Evolutionary conservation across 129 eudicot species (phyloP).

Genomic region (Centella asiatica): DNA sequence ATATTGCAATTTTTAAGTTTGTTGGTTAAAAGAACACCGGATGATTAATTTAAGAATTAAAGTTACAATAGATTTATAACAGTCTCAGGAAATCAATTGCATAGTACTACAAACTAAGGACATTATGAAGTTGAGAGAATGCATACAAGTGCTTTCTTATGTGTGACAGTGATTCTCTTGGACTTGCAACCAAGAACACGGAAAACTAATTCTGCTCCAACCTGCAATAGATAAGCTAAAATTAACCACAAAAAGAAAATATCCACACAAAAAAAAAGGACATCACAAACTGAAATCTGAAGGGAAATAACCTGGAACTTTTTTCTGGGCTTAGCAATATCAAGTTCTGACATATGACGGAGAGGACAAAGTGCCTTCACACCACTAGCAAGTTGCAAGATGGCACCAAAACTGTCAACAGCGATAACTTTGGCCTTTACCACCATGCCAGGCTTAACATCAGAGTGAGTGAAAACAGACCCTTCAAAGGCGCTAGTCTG

Average conservation of each 20-base stretch:
- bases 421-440: conserved; percentile 77
- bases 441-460: conserved; percentile 96
- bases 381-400: conserved; percentile 80
- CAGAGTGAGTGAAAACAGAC: conserved; percentile 87
- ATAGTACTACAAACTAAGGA: neutral
- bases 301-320: conserved; percentile 61
- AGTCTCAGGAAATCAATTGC: neutral
- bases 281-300: neutral
- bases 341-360: conserved; percentile 94
- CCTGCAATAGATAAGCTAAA: conserved; percentile 36
- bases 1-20: no score
- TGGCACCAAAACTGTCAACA: conserved; percentile 79
- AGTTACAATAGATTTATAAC: no score
- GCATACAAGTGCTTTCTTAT: conserved; percentile 93
- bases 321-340: conserved; percentile 82
- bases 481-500: conserved; percentile 97
- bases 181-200: conserved; percentile 99
- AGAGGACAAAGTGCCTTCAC: conserved; percentile 98
- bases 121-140: neutral
- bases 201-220: conserved; percentile 69
- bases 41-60: no score
- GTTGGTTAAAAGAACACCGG: no score
- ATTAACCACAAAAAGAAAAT: neutral
- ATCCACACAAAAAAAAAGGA: neutral
- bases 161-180: conserved; percentile 91